These are phyloP conservation scores for Talinum fruticosum DNA, from an alignment of 148 eudicot genomes.

Conservation along the genomic window DNA sequence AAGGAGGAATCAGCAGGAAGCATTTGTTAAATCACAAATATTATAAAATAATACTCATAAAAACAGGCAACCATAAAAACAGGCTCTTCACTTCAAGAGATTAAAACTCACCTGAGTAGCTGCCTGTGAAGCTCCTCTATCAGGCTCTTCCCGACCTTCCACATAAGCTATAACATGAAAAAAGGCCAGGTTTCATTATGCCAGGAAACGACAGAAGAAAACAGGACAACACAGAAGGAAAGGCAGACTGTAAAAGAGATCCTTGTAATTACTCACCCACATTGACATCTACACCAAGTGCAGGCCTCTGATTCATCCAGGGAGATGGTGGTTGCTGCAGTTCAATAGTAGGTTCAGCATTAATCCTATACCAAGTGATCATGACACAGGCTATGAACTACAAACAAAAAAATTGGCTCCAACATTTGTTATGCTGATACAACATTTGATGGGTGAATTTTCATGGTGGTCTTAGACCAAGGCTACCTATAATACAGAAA, in stretches of 20 bases:
- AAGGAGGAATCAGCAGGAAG: neutral
- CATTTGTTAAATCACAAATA: neutral
- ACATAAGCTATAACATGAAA: constrained; percentile 56
- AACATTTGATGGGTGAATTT: neutral
- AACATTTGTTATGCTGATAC: neutral
- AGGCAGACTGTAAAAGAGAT: constrained; percentile 10
- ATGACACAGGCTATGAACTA: neutral
- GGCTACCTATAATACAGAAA: neutral
- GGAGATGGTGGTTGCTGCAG: constrained; percentile 80
- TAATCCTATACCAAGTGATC: neutral
- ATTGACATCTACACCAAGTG: constrained; percentile 68
- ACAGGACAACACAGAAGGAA: neutral
- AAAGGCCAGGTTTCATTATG: neutral
- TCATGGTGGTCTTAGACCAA: neutral
- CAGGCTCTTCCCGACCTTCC: constrained; percentile 74
- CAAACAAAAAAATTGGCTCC: neutral
- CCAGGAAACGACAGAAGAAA: neutral
- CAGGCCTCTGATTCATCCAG: constrained; percentile 81
- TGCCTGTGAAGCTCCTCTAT: constrained; percentile 61
- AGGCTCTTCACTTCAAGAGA: neutral
- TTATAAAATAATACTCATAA: neutral
- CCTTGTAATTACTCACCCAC: constrained; percentile 58
- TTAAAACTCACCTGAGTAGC: constrained; percentile 58
- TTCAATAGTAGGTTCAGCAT: constrained; percentile 25
- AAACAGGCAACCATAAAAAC: neutral